These are phyloP conservation scores for Tetracladium setigerum DNA, from an alignment of 495 filamentous ascomycete genomes.

Conservation along the genomic window DNA sequence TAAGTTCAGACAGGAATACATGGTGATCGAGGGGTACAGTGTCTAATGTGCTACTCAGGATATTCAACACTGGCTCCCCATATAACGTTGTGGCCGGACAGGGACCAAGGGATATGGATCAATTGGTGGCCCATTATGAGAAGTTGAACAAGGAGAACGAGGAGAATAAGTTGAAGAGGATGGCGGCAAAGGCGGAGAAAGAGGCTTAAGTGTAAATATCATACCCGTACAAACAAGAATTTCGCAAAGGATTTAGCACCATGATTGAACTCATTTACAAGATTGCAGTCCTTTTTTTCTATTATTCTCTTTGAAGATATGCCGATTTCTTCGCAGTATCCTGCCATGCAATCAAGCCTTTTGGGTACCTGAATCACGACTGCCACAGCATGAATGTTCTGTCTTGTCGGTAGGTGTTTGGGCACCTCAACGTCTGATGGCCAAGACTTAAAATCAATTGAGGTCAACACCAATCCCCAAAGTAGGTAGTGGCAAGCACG, in stretches of 20 bases:
- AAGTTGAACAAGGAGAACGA: constrained; percentile 47
- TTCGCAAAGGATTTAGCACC: not conserved
- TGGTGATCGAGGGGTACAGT: not conserved
- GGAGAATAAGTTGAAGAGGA: constrained; percentile 23
- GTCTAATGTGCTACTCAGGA: constrained; percentile 28
- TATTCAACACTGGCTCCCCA: constrained; percentile 53
- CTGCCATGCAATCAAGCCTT: too few relatives aligned
- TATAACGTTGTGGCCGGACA: constrained; percentile 59
- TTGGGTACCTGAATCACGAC: too few relatives aligned
- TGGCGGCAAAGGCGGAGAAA: constrained; percentile 11
- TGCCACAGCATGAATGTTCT: too few relatives aligned
- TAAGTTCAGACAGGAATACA: constrained; percentile 34
- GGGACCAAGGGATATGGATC: constrained; percentile 46
- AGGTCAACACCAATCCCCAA: too few relatives aligned
- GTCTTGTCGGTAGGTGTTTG: too few relatives aligned
- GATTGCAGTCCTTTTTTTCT: too few relatives aligned
- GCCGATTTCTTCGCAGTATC: too few relatives aligned
- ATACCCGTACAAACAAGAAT: constrained; percentile 21
- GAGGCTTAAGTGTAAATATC: constrained; percentile 8
- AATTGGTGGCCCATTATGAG: constrained; percentile 56
- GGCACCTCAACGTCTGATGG: too few relatives aligned
- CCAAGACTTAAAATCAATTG: too few relatives aligned
- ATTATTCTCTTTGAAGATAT: too few relatives aligned
- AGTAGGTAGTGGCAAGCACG: too few relatives aligned
- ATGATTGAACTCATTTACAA: not conserved